Percentiles rank a stretch among this genome's conserved stretches.
phyloP scores from a whole-genome alignment of 805 yeast species.

The Cephaloascus fragrans region DNA sequence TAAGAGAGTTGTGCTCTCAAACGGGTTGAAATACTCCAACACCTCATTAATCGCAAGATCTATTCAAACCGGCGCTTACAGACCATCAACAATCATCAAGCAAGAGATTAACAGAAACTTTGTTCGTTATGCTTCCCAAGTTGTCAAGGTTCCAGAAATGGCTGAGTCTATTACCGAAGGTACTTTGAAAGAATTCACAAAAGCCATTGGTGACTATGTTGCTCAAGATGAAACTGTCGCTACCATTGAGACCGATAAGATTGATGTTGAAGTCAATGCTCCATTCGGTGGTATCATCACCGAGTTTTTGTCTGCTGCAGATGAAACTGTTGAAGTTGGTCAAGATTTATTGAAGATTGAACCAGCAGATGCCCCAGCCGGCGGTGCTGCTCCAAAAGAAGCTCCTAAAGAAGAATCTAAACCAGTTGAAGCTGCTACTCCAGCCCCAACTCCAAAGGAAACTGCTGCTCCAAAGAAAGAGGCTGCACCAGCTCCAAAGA shows the following conservation, averaged over 20 bases:
- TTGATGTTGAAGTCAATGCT: constrained; percentile 93
- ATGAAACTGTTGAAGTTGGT: constrained; percentile 93
- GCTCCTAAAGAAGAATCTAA: constrained; percentile 9
- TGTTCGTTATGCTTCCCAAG: constrained; percentile 25
- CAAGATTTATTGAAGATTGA: constrained; percentile 86
- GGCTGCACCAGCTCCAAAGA: constrained; percentile 17
- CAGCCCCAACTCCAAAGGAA: constrained; percentile 12
- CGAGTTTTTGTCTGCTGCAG: constrained; percentile 73
- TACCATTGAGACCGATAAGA: constrained; percentile 96
- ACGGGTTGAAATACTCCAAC: constrained; percentile 6
- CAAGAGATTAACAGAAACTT: constrained; percentile 2
- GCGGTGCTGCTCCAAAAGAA: constrained; percentile 33
- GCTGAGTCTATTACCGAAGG: constrained; percentile 98
- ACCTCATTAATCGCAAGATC: constrained; percentile 11
- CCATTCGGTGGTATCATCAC: constrained; percentile 86
- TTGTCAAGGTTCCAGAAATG: constrained; percentile 94
- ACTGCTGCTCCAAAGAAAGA: constrained; percentile 13
- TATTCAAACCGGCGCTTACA: constrained; percentile 4
- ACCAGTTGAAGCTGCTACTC: constrained; percentile 12
- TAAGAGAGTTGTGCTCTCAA: constrained; percentile 5
- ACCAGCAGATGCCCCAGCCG: constrained; percentile 64
- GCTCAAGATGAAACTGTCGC: constrained; percentile 85
- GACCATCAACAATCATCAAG: background rate
- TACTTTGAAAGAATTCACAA: constrained; percentile 59
- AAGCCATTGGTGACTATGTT: constrained; percentile 82